Evolutionary conservation across 2,329 filamentous ascomycete genomes (phyloP), one percentile per base, ranked within the genome.

Genomic region (Cryphonectria japonica): DNA sequence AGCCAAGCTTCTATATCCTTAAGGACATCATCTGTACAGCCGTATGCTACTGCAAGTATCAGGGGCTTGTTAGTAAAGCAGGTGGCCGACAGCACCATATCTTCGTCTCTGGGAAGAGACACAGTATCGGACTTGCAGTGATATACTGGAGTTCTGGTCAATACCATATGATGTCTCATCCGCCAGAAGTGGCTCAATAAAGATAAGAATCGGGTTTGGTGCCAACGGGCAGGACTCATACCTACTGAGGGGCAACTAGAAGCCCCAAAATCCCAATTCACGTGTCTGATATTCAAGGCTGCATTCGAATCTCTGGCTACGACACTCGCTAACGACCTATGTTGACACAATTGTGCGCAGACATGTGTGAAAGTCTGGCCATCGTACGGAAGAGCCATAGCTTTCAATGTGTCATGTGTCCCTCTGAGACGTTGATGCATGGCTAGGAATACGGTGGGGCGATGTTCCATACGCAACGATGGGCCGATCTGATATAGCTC

Each of bases 51-150:
- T 1, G 71, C 73, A n/a, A 74, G 70, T 14, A 67, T 74, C 13
- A 69, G 26, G 2, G 73, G 67, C 29, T 66, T 71, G 1, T 74
- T 19, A 13, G 54, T 66, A 62, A 76, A 76, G 66, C 66, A 72
- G 0, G 76, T 77, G 0, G 72, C 34, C 11, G 75, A 76, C n/a
- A 77, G n/a, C 2, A 75, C 65, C 3, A 75, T 68, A 43, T 76
- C 73, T 26, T 74, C 61, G 0, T 13, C 19, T 6, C 41, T 16
- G 8, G 26, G 22, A 0, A 71, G 72, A 1, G 74, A 73, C 26
- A 26, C 19, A 0, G 74, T 76, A 32, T 77, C 74, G 32, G 75
- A 77, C 60, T 74, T 76, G 69, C 73, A 77, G 34, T 72, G 74
- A 59, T 76, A 77, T 1, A 76, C 75, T 77, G 43, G 43, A 39